Conservation (phyloP, 2,329 filamentous ascomycete species). For the Trichoderma sp. region DNA sequence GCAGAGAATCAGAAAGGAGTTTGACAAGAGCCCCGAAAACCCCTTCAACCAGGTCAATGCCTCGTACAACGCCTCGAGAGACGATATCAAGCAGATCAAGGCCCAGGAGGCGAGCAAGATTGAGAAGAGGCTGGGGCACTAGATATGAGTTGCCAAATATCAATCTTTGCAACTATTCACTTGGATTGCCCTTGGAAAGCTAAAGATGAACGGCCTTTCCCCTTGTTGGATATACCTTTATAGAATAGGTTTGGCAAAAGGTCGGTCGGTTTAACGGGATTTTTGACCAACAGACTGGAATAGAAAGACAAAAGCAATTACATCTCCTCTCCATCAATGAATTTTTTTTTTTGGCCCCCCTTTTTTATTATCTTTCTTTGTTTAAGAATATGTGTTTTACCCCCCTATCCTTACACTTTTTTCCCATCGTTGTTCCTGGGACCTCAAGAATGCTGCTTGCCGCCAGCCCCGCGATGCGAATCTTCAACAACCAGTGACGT, state of each 20-base stretch:
- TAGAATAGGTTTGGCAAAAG: constrained; percentile 11
- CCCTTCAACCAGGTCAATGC: constrained; percentile 86
- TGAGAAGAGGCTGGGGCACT: constrained; percentile 64
- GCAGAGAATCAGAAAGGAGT: constrained; percentile 84
- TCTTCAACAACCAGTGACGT: constrained; percentile 10
- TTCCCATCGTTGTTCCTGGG: not conserved
- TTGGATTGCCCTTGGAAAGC: not conserved
- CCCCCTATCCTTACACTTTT: not conserved
- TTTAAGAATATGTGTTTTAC: not conserved
- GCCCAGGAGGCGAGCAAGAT: constrained; percentile 71
- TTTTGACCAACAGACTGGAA: not conserved
- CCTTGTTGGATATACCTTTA: constrained; percentile 4
- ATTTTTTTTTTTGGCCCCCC: not conserved
- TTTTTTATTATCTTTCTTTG: too few species aligned
- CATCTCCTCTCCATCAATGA: not conserved
- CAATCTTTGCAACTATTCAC: not conserved
- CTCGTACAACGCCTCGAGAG: constrained; percentile 74
- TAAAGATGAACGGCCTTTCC: not conserved
- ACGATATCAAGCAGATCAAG: constrained; percentile 70
- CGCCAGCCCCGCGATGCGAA: constrained; percentile 26
- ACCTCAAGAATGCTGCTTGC: not conserved
- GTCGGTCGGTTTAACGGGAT: not conserved
- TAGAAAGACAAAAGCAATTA: not conserved
- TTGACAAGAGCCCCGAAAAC: constrained; percentile 92
- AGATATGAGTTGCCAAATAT: not conserved